Percentiles rank a stretch among this genome's conserved stretches.
phyloP scores from a whole-genome alignment of 305 asterid species.

The Solanum chacoense region DNA sequence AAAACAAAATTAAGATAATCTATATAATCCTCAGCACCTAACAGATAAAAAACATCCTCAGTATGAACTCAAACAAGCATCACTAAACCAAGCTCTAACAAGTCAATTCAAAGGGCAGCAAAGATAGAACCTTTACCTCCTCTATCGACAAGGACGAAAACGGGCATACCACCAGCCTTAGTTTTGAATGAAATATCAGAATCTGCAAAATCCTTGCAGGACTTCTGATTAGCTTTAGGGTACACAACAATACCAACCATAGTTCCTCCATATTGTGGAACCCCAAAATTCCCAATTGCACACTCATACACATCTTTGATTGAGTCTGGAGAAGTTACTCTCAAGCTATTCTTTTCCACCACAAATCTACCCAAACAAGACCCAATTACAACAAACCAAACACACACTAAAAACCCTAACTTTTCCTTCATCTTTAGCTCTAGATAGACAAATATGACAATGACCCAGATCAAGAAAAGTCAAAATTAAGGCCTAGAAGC shows the following conservation, averaged over 20 bases:
- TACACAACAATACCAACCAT: conserved; percentile 66
- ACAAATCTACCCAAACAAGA: conserved; percentile 70
- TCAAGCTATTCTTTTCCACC: conserved; percentile 93
- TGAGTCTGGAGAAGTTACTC: conserved; percentile 67
- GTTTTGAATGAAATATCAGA: conserved; percentile 40
- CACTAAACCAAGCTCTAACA: not conserved
- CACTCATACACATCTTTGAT: conserved; percentile 66
- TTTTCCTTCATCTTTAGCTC: conserved; percentile 34
- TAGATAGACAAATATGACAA: not conserved
- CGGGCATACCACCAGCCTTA: conserved; percentile 82
- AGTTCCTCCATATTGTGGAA: conserved; percentile 93
- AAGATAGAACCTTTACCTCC: conserved; percentile 49
- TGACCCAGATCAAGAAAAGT: not conserved
- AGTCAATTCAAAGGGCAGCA: not conserved
- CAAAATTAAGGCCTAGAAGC: not conserved
- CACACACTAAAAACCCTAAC: conserved; percentile 26
- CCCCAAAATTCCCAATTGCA: conserved; percentile 98
- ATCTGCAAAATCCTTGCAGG: conserved; percentile 48
- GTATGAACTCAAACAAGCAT: not conserved
- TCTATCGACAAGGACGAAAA: conserved; percentile 80
- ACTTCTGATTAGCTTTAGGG: conserved; percentile 74
- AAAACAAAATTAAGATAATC: not conserved
- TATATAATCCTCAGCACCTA: not conserved
- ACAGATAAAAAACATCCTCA: not conserved
- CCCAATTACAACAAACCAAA: conserved; percentile 37